Percentiles rank a stretch among this genome's conserved stretches.
Conservation (phyloP, 352 stramenopile genomes). For the Globisporangium alternatum region DNA sequence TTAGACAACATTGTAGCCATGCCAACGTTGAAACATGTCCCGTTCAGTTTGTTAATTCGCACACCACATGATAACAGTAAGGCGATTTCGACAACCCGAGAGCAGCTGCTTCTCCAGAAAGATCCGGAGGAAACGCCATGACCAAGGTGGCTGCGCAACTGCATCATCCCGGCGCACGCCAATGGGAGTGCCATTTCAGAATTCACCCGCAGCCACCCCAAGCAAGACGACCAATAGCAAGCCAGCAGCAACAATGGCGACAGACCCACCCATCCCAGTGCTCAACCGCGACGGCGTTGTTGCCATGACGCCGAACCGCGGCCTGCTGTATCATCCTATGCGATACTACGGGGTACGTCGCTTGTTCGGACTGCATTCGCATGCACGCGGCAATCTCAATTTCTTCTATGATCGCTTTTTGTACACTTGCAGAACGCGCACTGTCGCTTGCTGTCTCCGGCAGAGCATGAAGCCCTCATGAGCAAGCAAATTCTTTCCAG, state of each 20-base stretch:
- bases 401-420: background rate
- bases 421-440: background rate
- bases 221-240: background rate
- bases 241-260: background rate
- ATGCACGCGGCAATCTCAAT: background rate
- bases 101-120: background rate
- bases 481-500: background rate
- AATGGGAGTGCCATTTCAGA: conserved; percentile 1
- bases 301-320: background rate
- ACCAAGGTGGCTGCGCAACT: background rate
- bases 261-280: conserved; percentile 6
- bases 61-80: too few relatives aligned
- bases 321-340: background rate
- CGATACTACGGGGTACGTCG: background rate
- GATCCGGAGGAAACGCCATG: background rate
- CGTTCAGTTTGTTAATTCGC: too few relatives aligned
- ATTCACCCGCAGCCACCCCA: background rate
- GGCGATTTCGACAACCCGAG: too few relatives aligned
- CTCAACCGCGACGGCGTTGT: conserved; percentile 2
- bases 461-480: background rate
- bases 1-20: too few relatives aligned
- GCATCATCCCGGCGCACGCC: background rate
- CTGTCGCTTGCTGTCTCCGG: background rate
- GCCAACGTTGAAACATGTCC: too few relatives aligned
- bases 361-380: background rate